Base-by-base conservation (phyloP, 2,329 filamentous ascomycete genomes). In the Parascedosporium putredinis region DNA sequence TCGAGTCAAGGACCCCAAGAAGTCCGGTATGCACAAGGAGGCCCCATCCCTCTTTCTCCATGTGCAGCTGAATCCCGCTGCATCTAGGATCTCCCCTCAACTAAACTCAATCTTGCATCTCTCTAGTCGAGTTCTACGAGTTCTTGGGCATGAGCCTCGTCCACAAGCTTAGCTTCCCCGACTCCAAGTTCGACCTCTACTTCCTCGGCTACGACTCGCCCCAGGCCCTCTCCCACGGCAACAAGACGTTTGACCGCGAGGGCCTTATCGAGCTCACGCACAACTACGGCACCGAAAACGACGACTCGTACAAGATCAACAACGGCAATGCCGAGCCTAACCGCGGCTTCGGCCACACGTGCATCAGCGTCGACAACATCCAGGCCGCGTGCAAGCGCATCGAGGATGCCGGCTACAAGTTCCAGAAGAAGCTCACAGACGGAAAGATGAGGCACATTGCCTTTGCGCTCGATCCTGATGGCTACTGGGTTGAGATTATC, bases 391-490 rank as follows among this genome's bases (percentile, higher is more conserved):
- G 93, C 72, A 73, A 89, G 71, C 79, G 90, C 51, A 77, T 98
- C 53, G 88, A 95, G 65, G 86, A 91, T 62, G 89, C 86, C 5
- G 90, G 90, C 0, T 95, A 95, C 70, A 78, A 78, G 55, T 98
- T 97, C 69, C 88, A 97, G 75, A 97, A 97, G 80, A 94, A 88
- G 69, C 73, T 97, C 51, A 81, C 81, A 0, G 91, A 97, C 56
- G 93, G 93, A 2, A 78, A 84, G 51, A 95, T 94, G 87, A 78
- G 76, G 60, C 69, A 86, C 60, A 95, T 97, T 60, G 93, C 91
- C 1, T 97, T 97, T 63, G 90, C 76, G 2, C 78, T 95, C 50
- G 89, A 95, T 58, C 89, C 89, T 0, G 88, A 95, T 65, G 84
- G 81, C 31, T 91, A 91, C 66, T 90, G 87, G 86, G 84, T 93